These are phyloP conservation scores for Lentinula lateritia DNA, from an alignment of 768 basidiomycete species.

Conservation along the genomic window DNA sequence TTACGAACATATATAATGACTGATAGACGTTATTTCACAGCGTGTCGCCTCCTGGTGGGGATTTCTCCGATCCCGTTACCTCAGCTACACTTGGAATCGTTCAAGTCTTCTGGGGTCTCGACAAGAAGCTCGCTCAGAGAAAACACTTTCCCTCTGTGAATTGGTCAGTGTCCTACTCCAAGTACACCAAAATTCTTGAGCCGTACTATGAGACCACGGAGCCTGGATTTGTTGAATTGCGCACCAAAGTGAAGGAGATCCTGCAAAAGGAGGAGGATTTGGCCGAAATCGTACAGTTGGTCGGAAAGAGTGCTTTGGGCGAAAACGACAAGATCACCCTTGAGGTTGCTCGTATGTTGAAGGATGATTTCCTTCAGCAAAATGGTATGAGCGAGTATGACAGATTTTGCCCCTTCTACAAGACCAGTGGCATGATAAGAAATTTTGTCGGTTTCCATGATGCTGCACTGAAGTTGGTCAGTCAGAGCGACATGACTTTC, in stretches of 20 bases:
- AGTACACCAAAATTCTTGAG: conserved; percentile 93
- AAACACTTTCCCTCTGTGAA: conserved; percentile 99
- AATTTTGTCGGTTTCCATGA: conserved; percentile 96
- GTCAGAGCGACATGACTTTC: conserved; percentile 79
- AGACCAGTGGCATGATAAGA: conserved; percentile 92
- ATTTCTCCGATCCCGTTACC: conserved; percentile 98
- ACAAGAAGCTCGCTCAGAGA: conserved; percentile 97
- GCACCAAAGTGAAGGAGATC: conserved; percentile 92
- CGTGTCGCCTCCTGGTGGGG: conserved; percentile 97
- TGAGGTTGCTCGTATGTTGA: conserved; percentile 94
- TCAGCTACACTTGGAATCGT: conserved; percentile 97
- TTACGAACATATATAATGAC: conserved; percentile 1
- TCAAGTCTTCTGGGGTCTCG: conserved; percentile 99
- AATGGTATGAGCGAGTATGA: conserved; percentile 99
- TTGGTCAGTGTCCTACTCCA: conserved; percentile 99
- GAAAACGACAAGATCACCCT: conserved; percentile 98
- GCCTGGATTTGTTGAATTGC: conserved; percentile 93
- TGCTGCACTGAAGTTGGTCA: conserved; percentile 79
- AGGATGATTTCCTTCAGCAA: conserved; percentile 96
- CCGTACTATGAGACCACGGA: conserved; percentile 86
- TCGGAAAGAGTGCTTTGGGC: conserved; percentile 95
- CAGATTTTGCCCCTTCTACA: conserved; percentile 97
- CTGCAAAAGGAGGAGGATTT: conserved; percentile 98
- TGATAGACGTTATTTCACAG: conserved; percentile 32
- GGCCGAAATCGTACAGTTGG: conserved; percentile 98